Conservation (phyloP, 768 basidiomycete species). For the Pleurotus giganteus region DNA sequence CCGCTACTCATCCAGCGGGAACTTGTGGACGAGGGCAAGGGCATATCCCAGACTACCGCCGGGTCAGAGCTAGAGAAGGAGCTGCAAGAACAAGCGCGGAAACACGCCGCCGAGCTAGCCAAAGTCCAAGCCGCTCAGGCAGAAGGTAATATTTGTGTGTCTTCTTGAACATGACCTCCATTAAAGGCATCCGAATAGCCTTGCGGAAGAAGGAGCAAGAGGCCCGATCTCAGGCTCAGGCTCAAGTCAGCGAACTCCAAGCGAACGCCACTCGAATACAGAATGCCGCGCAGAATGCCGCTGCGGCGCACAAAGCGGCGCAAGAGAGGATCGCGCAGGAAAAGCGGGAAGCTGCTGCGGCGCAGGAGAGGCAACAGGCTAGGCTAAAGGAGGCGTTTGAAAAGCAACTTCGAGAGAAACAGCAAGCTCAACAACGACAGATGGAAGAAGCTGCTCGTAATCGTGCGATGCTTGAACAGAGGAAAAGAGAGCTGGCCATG, state of each 20-base stretch:
- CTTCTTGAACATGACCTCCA: not conserved
- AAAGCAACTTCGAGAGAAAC: not conserved
- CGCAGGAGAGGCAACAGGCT: not conserved
- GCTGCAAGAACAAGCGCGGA: constrained; percentile 42
- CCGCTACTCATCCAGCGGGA: constrained; percentile 55
- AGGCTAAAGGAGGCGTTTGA: not conserved
- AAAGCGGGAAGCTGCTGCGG: not conserved
- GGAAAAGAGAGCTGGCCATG: not conserved
- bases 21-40: constrained; percentile 46
- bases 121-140: too few species aligned
- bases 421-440: not conserved
- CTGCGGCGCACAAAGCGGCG: not conserved
- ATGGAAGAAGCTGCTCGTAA: not conserved
- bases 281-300: not conserved
- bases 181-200: not conserved
- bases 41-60: constrained; percentile 51
- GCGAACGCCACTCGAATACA: not conserved
- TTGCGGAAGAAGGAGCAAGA: not conserved
- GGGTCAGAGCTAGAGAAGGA: constrained; percentile 52
- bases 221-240: not conserved
- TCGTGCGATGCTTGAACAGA: not conserved
- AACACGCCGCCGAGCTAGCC: constrained; percentile 51
- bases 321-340: not conserved
- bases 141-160: not conserved
- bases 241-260: not conserved